Conservation (phyloP, 2,329 filamentous ascomycete species). For the Tolypocladium amazonense region DNA sequence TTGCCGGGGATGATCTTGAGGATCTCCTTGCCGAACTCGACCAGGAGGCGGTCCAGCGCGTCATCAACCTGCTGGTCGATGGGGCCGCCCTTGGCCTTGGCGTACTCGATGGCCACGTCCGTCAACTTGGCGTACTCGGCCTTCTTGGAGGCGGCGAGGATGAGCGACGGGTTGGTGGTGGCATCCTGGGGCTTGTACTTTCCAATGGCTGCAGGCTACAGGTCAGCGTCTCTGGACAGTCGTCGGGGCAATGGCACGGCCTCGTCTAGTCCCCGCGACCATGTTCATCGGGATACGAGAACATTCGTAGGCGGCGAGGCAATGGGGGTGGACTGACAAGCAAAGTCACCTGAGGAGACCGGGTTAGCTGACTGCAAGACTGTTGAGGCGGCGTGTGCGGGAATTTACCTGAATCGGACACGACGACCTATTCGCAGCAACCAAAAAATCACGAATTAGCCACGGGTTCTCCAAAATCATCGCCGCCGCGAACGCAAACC, state of each 20-base stretch:
- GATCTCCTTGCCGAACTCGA: slow-evolving; percentile 97
- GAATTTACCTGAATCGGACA: slow-evolving; percentile 85
- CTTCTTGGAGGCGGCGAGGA: slow-evolving; percentile 98
- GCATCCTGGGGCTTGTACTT: slow-evolving; percentile 99
- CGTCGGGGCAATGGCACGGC: not conserved
- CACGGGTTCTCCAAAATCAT: not conserved
- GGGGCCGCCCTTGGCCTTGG: slow-evolving; percentile 62
- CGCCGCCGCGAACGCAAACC: not conserved
- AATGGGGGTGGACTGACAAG: slow-evolving; percentile 44
- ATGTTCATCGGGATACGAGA: not conserved
- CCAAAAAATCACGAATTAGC: slow-evolving; percentile 12
- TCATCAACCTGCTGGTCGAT: slow-evolving; percentile 78
- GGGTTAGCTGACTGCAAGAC: slow-evolving; percentile 10
- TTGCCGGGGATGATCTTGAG: slow-evolving; percentile 94
- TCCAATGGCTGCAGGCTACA: slow-evolving; percentile 62
- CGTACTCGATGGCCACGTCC: slow-evolving; percentile 73
- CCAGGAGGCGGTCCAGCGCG: slow-evolving; percentile 85
- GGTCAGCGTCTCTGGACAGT: slow-evolving; percentile 11
- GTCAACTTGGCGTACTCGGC: slow-evolving; percentile 89
- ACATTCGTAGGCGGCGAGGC: not conserved
- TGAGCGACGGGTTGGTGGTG: slow-evolving; percentile 98
- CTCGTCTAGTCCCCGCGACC: not conserved
- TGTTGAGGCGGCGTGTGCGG: slow-evolving; percentile 13
- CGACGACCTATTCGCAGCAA: slow-evolving; percentile 58
- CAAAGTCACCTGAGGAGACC: slow-evolving; percentile 56